A percentile compares a stretch with the other conserved stretches of the same genome.
These are phyloP conservation scores for Calocybe gangraenosa DNA, from an alignment of 768 basidiomycete genomes.

Conservation along the genomic window DNA sequence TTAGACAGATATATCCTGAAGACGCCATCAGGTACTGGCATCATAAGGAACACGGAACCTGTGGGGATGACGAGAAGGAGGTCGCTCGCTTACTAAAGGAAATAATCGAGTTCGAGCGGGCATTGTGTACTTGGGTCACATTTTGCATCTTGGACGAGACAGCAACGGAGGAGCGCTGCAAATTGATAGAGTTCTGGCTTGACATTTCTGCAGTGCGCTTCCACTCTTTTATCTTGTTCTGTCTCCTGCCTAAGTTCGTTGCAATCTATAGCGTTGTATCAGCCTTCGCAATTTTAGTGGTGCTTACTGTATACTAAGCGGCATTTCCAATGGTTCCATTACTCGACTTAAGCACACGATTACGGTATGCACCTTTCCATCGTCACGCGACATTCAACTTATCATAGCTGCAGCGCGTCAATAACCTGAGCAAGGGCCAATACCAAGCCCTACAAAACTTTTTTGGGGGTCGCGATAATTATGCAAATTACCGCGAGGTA, in stretches of 20 bases:
- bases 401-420: constrained; percentile 17
- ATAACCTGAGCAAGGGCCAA: constrained; percentile 21
- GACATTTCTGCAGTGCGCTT: constrained; percentile 38
- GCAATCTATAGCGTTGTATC: constrained; percentile 34
- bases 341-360: constrained; percentile 31
- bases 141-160: constrained; percentile 23
- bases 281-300: constrained; percentile 41
- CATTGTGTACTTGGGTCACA: constrained; percentile 38
- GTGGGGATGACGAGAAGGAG: constrained; percentile 23
- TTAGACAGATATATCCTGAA: constrained; percentile 36
- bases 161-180: constrained; percentile 18
- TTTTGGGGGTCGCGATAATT: constrained; percentile 24
- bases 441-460: constrained; percentile 26
- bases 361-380: constrained; percentile 21
- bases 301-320: constrained; percentile 36
- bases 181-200: constrained; percentile 37
- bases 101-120: constrained; percentile 31
- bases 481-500: constrained; percentile 21
- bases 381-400: neutral
- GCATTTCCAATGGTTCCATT: constrained; percentile 36
- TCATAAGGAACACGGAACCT: constrained; percentile 12
- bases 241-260: neutral
- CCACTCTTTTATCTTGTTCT: neutral
- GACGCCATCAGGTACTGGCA: constrained; percentile 39
- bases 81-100: constrained; percentile 22